phyloP scores from a whole-genome alignment of 2,329 filamentous ascomycete species.

The Penicillium sp. region DNA sequence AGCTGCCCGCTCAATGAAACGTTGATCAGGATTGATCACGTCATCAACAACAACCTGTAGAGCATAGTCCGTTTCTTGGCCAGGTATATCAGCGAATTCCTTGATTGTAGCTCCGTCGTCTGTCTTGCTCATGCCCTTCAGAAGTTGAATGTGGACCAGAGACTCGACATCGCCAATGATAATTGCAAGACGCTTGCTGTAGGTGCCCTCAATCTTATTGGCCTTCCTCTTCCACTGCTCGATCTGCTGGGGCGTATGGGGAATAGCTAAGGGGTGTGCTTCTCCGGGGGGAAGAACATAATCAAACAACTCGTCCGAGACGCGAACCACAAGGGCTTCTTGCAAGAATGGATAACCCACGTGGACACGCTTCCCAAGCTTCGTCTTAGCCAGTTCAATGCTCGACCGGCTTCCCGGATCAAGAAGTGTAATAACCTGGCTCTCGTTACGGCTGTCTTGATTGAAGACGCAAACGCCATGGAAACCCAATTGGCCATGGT shows the following conservation, averaged over 20 bases:
- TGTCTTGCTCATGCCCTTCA: slow-evolving; percentile 86
- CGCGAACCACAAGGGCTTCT: slow-evolving; percentile 83
- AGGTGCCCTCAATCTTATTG: slow-evolving; percentile 75
- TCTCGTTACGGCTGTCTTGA: slow-evolving; percentile 92
- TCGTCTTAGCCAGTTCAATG: slow-evolving; percentile 69
- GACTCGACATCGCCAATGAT: slow-evolving; percentile 84
- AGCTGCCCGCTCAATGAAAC: slow-evolving; percentile 88
- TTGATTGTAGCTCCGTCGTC: slow-evolving; percentile 89
- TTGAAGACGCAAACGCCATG: slow-evolving; percentile 94
- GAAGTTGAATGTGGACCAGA: slow-evolving; percentile 86
- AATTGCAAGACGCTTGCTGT: slow-evolving; percentile 88
- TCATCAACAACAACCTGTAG: slow-evolving; percentile 86
- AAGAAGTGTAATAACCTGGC: slow-evolving; percentile 83
- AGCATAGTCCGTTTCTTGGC: slow-evolving; percentile 86
- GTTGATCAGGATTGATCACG: slow-evolving; percentile 84
- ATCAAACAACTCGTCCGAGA: slow-evolving; percentile 91
- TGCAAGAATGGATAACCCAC: slow-evolving; percentile 95
- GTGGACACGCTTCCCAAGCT: slow-evolving; percentile 80
- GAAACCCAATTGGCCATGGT: slow-evolving; percentile 76
- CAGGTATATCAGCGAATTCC: slow-evolving; percentile 82
- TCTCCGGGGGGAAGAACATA: slow-evolving; percentile 70
- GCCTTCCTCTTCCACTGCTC: slow-evolving; percentile 82
- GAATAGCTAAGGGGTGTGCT: slow-evolving; percentile 62
- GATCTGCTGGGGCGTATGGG: slow-evolving; percentile 74
- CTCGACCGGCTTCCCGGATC: slow-evolving; percentile 70